phyloP scores from a whole-genome alignment of 2,329 filamentous ascomycete genomes.

The Cladosporium austrohemisphaericum region DNA sequence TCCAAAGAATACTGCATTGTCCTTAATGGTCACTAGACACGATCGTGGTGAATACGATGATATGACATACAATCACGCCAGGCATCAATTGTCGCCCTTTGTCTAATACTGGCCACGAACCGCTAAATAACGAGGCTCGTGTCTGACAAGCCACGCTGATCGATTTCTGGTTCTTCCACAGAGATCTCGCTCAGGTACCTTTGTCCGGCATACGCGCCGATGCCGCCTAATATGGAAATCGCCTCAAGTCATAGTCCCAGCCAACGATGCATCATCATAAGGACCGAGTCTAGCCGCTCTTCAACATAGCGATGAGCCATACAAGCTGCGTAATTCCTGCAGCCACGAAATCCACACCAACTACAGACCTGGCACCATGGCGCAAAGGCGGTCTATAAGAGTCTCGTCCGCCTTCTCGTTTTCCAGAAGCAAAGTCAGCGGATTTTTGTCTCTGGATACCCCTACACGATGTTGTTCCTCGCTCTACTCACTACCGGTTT shows the following conservation, averaged over 20 bases:
- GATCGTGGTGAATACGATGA: too few species aligned
- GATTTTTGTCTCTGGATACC: background rate
- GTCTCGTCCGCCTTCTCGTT: background rate
- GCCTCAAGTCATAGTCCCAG: background rate
- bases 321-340: slow-evolving; percentile 6
- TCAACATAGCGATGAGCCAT: background rate
- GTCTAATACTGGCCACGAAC: too few species aligned
- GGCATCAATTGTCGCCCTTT: too few species aligned
- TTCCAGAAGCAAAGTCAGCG: background rate
- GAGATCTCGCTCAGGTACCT: background rate
- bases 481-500: slow-evolving; percentile 19
- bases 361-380: slow-evolving; percentile 13
- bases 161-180: background rate
- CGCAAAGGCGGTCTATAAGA: slow-evolving; percentile 14
- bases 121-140: background rate
- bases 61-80: too few species aligned
- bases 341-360: slow-evolving; percentile 5
- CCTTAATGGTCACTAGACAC: too few species aligned
- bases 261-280: background rate
- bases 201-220: background rate
- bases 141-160: background rate
- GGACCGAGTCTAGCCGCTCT: slow-evolving; percentile 12
- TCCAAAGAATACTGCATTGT: too few species aligned
- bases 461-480: slow-evolving; percentile 23
- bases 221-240: slow-evolving; percentile 3